Base-by-base conservation (phyloP, 1,284 basidiomycete species). In the Cystobasidiaceae sp. region DNA sequence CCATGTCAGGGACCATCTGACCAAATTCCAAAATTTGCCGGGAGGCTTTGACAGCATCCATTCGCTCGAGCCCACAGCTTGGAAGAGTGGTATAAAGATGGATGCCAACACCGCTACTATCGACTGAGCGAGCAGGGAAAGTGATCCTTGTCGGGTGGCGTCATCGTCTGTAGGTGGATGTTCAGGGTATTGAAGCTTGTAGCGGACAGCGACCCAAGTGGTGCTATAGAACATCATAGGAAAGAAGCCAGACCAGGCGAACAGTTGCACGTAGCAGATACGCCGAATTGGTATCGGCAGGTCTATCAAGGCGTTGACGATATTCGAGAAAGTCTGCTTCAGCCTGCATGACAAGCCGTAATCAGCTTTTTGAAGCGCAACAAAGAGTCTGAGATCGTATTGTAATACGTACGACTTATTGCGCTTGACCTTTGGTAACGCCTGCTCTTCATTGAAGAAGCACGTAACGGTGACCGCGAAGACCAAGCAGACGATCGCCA, bases 261-360 rank as follows among this genome's bases (percentile, higher is more conserved):
- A 93, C 79, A 93, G 90, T 77, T 94, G 91, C 37, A 89, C 92
- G 72, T 90, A 88, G 76, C 93, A 97, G 55, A 96, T 89, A 71
- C 86, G 85, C 56, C 84, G 81, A 49, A 96, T 93, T 11, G 84
- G 82, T 1, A 81, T 78, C 0, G 92, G 92, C 0, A 96, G 78
- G 0, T 81, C 83, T 41, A 81, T 78, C 15, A 87, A 82, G 70
- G 86, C 88, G 23, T 78, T 76, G 83, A 84, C 88, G 30, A 93
- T 84, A 2, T 89, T 91, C 51, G 25, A n/a, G 34, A 67, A 64
- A 3, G 55, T 54, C 17, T 39, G 41, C 33, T 58, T 46, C 7
- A 69, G 37, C 17, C 55, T 66, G 23, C 19, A 19, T 25, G 41
- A 48, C n/a, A 52, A 32, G 4, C 9, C n/a, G 13, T 25, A 6